Conservation (phyloP, 352 stramenopile species). For the Albugo candida region DNA sequence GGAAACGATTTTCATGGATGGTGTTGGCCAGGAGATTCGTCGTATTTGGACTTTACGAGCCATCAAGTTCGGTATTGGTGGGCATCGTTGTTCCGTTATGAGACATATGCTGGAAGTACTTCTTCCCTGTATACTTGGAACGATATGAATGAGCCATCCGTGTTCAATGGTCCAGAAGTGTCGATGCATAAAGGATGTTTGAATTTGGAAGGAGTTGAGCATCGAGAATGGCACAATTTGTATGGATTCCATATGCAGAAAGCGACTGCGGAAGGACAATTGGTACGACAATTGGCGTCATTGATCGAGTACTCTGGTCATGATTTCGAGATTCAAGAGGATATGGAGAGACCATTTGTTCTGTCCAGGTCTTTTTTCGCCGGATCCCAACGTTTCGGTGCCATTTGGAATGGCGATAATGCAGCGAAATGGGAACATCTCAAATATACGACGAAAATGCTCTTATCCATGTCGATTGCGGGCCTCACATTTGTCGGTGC, state of each 20-base stretch:
- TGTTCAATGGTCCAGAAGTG: conserved; percentile 99
- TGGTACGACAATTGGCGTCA: conserved; percentile 42
- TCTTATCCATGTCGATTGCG: conserved; percentile 90
- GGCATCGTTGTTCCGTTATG: conserved; percentile 88
- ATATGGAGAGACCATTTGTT: conserved; percentile 90
- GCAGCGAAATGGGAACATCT: conserved; percentile 92
- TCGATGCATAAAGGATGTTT: conserved; percentile 90
- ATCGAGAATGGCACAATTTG: conserved; percentile 99
- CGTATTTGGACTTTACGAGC: conserved; percentile 96
- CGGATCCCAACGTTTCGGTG: conserved; percentile 91
- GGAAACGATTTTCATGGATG: conserved; percentile 96
- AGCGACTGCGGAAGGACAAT: conserved; percentile 87
- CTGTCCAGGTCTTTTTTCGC: conserved; percentile 95
- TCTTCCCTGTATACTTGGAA: conserved; percentile 96
- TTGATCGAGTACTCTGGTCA: conserved; percentile 13
- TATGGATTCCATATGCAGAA: conserved; percentile 97
- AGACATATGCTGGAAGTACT: conserved; percentile 87
- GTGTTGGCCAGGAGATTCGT: conserved; percentile 98
- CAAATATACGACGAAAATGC: conserved; percentile 90
- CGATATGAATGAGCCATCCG: conserved; percentile 99
- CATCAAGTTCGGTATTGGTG: conserved; percentile 89
- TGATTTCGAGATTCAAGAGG: neutral
- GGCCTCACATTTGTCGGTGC: conserved; percentile 94
- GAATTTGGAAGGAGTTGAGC: conserved; percentile 87
- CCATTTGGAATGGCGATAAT: conserved; percentile 99